A percentile compares a stretch with the other conserved stretches of the same genome.
These are phyloP conservation scores for Lippia alba DNA, from an alignment of 305 asterid genomes.

Conservation along the genomic window DNA sequence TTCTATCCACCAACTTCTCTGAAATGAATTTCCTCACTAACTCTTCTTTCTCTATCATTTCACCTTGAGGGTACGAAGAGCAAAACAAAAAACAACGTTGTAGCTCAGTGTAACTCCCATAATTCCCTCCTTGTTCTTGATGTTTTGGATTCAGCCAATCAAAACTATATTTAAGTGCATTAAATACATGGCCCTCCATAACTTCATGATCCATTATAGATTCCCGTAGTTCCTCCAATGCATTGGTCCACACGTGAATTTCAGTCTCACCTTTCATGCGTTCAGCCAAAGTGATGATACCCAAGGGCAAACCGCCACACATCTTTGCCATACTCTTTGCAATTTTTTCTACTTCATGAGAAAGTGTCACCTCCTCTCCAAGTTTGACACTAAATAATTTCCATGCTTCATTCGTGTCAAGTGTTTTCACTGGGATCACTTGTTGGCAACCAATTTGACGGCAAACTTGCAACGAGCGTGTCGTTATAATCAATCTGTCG, in stretches of 20 bases:
- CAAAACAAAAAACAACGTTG: constrained; percentile 19
- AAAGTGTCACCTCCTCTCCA: background rate
- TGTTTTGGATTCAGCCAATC: background rate
- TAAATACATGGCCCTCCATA: background rate
- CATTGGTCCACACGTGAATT: constrained; percentile 15
- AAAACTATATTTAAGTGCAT: constrained; percentile 26
- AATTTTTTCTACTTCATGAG: background rate
- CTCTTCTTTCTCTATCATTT: background rate
- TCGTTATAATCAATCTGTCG: constrained; percentile 11
- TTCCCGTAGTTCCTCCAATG: background rate
- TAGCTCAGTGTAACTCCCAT: background rate
- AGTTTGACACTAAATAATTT: background rate
- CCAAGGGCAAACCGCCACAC: background rate
- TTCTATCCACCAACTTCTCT: background rate
- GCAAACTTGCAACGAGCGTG: constrained; percentile 11
- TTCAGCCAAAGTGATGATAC: constrained; percentile 22
- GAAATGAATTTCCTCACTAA: background rate
- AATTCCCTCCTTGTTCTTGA: background rate
- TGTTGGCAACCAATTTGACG: background rate
- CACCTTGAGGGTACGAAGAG: constrained; percentile 16
- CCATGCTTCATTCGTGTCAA: constrained; percentile 1
- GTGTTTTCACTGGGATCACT: background rate
- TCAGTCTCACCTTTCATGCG: constrained; percentile 21
- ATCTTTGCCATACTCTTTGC: background rate
- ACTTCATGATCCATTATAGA: background rate